A percentile compares a stretch with the other conserved stretches of the same genome.
Conservation (phyloP, 768 basidiomycete genomes). For the Mycena venus region DNA sequence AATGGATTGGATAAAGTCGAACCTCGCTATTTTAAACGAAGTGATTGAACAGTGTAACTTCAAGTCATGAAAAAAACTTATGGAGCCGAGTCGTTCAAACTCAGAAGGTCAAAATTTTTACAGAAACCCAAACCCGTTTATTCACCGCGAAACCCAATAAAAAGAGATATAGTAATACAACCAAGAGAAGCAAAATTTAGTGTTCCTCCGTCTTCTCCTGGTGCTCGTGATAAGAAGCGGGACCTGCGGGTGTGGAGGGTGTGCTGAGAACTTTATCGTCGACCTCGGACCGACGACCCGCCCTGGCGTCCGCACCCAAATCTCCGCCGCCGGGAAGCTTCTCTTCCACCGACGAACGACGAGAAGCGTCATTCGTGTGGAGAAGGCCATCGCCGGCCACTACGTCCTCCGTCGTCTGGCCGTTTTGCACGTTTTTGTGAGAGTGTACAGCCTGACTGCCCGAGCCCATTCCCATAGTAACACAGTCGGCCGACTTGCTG, state of each 20-base stretch:
- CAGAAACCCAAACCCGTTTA: conserved; percentile 2
- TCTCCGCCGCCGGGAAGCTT: no score
- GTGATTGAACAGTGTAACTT: no score
- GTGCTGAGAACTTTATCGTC: not conserved
- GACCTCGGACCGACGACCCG: not conserved
- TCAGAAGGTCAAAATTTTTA: not conserved
- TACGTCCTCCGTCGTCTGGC: not conserved
- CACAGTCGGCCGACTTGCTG: no score
- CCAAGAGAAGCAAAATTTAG: not conserved
- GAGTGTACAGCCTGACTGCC: no score
- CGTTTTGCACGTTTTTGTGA: not conserved
- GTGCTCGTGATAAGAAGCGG: not conserved
- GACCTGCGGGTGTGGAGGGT: no score
- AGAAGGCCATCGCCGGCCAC: not conserved
- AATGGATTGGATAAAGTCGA: no score
- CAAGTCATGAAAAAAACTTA: no score
- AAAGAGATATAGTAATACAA: conserved; percentile 9
- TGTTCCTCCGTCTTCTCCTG: not conserved
- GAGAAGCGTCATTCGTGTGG: no score
- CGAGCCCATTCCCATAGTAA: no score
- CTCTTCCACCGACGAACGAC: no score
- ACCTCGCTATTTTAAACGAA: no score
- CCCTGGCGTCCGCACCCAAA: no score
- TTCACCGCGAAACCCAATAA: conserved; percentile 5
- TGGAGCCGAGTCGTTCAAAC: not conserved